Evolutionary conservation across 73 alveolate genomes (phyloP).

Genomic region (Stentor coeruleus): DNA sequence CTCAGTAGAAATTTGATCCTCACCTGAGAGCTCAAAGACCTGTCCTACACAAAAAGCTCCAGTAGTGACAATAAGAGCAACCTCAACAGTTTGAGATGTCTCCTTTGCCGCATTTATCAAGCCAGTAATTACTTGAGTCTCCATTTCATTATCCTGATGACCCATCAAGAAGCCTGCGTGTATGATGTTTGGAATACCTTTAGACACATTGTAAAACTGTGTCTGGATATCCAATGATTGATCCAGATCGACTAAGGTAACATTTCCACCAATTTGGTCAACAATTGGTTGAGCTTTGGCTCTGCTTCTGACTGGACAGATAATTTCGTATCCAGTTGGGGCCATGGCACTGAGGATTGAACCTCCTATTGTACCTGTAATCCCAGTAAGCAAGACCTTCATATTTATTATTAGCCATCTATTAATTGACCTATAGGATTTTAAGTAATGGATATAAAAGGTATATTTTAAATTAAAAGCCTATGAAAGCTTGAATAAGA

Average conservation of each 20-base stretch:
- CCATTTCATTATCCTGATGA: background rate
- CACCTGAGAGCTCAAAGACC: background rate
- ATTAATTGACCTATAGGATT: too few relatives aligned
- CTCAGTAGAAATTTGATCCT: background rate
- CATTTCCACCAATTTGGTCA: background rate
- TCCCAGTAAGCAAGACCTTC: constrained; percentile 3
- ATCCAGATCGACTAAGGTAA: background rate
- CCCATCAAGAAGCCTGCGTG: background rate
- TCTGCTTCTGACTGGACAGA: constrained; percentile 1
- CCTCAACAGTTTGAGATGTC: background rate
- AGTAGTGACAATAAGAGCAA: background rate
- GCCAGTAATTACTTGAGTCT: background rate
- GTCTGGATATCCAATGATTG: background rate
- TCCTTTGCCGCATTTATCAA: background rate
- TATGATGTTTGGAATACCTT: background rate
- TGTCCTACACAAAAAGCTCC: background rate
- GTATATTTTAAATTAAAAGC: too few relatives aligned
- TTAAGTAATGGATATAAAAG: too few relatives aligned
- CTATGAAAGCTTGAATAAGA: too few relatives aligned
- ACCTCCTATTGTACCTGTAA: constrained; percentile 13
- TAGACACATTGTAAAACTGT: background rate
- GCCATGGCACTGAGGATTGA: background rate
- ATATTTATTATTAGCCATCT: too few relatives aligned
- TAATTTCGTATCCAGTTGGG: background rate
- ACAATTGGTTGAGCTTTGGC: background rate